phyloP scores from a whole-genome alignment of 2,329 filamentous ascomycete genomes.

The Triangularia setosa region DNA sequence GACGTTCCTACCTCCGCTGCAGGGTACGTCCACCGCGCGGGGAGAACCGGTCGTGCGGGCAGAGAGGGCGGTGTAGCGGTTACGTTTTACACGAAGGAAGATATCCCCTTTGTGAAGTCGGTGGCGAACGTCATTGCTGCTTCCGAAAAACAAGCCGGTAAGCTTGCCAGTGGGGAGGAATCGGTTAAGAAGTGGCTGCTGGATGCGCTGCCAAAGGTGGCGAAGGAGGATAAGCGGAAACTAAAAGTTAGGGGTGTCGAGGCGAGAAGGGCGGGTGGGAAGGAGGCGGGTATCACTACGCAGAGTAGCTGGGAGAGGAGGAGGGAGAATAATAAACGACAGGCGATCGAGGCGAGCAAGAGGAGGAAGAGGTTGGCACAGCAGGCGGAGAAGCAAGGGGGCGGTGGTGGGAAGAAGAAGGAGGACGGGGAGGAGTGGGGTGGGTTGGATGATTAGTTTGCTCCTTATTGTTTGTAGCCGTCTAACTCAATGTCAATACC shows the following conservation, averaged over 20 bases:
- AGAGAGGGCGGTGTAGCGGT: slow-evolving; percentile 84
- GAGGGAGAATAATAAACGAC: slow-evolving; percentile 62
- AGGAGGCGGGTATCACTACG: slow-evolving; percentile 68
- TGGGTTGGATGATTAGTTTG: slow-evolving; percentile 29
- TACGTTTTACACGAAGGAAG: slow-evolving; percentile 93
- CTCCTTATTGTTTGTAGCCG: background rate
- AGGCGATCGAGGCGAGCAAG: slow-evolving; percentile 60
- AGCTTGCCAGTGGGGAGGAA: slow-evolving; percentile 39
- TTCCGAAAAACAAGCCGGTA: slow-evolving; percentile 68
- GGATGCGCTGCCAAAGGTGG: slow-evolving; percentile 77
- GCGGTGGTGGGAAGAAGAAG: slow-evolving; percentile 12
- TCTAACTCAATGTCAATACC: background rate
- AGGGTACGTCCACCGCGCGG: slow-evolving; percentile 88
- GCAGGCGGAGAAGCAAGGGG: slow-evolving; percentile 17
- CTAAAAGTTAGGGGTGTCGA: slow-evolving; percentile 80
- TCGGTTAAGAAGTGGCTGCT: slow-evolving; percentile 79
- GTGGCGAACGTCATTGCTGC: slow-evolving; percentile 89
- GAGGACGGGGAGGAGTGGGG: slow-evolving; percentile 25
- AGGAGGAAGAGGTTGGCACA: slow-evolving; percentile 42
- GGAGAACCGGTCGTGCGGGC: slow-evolving; percentile 84
- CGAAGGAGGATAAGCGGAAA: slow-evolving; percentile 78
- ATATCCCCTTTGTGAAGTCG: slow-evolving; percentile 82
- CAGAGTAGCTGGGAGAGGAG: slow-evolving; percentile 73
- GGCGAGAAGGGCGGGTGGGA: slow-evolving; percentile 50
- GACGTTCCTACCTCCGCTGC: slow-evolving; percentile 91